Evolutionary conservation across 768 basidiomycete species (phyloP), one percentile per base, ranked within the genome.

Genomic region (Cystobasidium onofrii): DNA sequence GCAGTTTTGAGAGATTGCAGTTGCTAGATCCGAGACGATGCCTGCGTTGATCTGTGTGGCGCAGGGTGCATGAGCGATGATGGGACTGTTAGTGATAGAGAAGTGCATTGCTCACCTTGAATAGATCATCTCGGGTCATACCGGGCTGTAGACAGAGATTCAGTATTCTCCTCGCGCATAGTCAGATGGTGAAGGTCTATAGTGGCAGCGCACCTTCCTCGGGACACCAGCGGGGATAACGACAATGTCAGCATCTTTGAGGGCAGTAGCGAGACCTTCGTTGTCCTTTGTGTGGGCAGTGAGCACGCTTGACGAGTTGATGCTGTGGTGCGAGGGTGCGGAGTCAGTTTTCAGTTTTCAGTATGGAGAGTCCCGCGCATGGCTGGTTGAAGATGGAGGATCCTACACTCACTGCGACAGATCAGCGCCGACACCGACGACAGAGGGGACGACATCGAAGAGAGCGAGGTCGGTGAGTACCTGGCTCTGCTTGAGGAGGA

Each of bases 171-270:
- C 34, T 33, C 64, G 64, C 55, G 61, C 77, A 75, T 60, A 71
- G n/a, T 72, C 27, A 81, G 36, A 27, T 34, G 46, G 50, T 44
- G 23, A 75, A 67, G 73, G 57, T 69, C n/a, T n/a, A n/a, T n/a
- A n/a, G n/a, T n/a, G n/a, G 46, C 25, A 36, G 12, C 62, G 76
- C 79, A 81, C 81, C 83, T 99, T 99, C 78, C 95, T 86, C 65
- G 95, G 95, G 1, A 98, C 88, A 80, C 95, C 95, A 78, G 95
- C 95, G 67, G 95, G 95, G 81, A 98, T 96, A 74, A 99, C 86
- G 76, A 99, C 89, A 75, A 99, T 78, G 76, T 96, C 87, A 13
- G 93, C 93, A 74, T 90, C 92, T 55, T 85, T 86, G 78, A 99
- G 85, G 50, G 87, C 85, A 82, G 89, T 90, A 83, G 88, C 87